phyloP scores from a whole-genome alignment of 352 stramenopile species.

The Globisporangium orthogonon region DNA sequence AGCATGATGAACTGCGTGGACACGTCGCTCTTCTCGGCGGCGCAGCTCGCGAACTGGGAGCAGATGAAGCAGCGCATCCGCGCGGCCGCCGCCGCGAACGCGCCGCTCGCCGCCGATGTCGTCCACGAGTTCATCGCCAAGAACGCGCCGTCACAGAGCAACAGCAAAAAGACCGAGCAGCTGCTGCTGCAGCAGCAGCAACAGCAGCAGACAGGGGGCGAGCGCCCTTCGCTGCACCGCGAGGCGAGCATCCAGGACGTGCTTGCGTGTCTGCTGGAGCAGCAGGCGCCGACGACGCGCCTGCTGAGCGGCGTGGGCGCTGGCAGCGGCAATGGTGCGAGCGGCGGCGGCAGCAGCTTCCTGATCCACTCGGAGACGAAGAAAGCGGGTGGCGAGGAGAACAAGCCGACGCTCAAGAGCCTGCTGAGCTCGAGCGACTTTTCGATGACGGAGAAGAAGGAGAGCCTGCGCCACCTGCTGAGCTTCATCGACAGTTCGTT shows the following conservation, averaged over 20 bases:
- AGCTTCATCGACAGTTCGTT: conserved; percentile 85
- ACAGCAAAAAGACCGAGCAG: not conserved
- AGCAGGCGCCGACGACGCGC: conserved; percentile 43
- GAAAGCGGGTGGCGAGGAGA: conserved; percentile 21
- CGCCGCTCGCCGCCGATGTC: conserved; percentile 25
- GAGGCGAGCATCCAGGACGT: conserved; percentile 78
- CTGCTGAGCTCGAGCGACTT: conserved; percentile 81
- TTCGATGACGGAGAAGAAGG: conserved; percentile 83
- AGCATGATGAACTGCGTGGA: conserved; percentile 88
- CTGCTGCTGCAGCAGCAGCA: conserved; percentile 3
- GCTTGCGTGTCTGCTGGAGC: conserved; percentile 64
- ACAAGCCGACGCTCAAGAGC: conserved; percentile 68
- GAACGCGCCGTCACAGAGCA: conserved; percentile 21
- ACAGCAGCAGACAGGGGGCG: conserved; percentile 24
- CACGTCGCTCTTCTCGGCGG: conserved; percentile 66
- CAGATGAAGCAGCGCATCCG: conserved; percentile 68
- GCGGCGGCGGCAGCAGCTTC: conserved; percentile 37
- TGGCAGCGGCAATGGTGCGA: not conserved
- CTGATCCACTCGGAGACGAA: conserved; percentile 50
- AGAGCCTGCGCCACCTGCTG: conserved; percentile 71
- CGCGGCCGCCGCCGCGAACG: conserved; percentile 40
- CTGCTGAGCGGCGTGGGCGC: conserved; percentile 28
- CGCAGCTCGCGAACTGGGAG: conserved; percentile 73
- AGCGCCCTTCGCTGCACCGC: conserved; percentile 50
- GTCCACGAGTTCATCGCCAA: conserved; percentile 28